Conservation (phyloP, 176 grass and related monocot species). For the Carex myosuroides region DNA sequence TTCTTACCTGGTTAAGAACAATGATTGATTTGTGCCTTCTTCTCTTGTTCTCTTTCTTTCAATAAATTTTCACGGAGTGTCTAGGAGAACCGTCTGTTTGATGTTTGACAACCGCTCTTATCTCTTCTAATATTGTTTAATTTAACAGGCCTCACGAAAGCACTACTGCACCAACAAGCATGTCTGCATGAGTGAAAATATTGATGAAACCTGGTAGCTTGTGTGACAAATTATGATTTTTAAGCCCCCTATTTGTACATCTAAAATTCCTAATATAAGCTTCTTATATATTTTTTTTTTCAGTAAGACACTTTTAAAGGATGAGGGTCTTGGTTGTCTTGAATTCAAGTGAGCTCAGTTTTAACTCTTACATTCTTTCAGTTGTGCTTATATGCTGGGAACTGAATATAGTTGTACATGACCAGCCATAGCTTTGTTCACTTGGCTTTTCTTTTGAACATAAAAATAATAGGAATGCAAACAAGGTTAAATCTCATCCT, state of each 20-base stretch:
- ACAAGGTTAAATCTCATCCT: constrained; percentile 78
- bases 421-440: background rate
- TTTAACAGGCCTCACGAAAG: constrained; percentile 74
- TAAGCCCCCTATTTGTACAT: background rate
- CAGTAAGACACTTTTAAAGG: constrained; percentile 70
- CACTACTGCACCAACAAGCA: constrained; percentile 75
- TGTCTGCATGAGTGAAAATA: constrained; percentile 44
- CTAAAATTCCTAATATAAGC: constrained; percentile 8
- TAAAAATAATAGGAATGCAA: constrained; percentile 59
- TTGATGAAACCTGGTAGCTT: constrained; percentile 78
- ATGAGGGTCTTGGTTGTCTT: constrained; percentile 54
- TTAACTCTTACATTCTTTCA: background rate
- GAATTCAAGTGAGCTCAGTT: constrained; percentile 74
- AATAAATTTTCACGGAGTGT: background rate
- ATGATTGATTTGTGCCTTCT: background rate
- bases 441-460: constrained; percentile 10
- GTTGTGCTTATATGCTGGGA: background rate
- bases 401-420: background rate
- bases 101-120: background rate
- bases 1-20: constrained; percentile 4
- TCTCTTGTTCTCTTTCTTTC: background rate
- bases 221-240: background rate
- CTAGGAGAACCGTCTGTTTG: background rate
- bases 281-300: constrained; percentile 4
- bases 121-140: constrained; percentile 7